Percentiles rank a stretch among this genome's conserved stretches.
These are phyloP conservation scores for Linnemannia zychae DNA, from an alignment of 192 early-diverging fungal species.

Conservation along the genomic window DNA sequence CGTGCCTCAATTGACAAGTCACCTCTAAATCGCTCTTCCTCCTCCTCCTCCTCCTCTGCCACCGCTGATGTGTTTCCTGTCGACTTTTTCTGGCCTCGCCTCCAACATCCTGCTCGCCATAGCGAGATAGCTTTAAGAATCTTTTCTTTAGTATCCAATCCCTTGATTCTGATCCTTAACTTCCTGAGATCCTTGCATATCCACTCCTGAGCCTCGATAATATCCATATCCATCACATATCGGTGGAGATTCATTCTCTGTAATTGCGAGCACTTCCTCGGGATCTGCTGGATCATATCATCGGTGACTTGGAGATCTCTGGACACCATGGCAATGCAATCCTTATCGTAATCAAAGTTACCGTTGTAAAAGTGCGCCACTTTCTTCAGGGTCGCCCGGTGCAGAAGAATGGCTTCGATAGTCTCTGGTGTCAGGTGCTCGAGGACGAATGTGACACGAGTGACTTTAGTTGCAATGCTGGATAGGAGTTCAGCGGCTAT, in stretches of 20 bases:
- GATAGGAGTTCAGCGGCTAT: neutral
- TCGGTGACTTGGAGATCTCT: neutral
- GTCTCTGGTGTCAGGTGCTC: neutral
- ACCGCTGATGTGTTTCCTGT: neutral
- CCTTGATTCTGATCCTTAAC: neutral
- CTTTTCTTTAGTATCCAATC: neutral
- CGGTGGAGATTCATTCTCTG: neutral
- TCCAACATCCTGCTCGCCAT: neutral
- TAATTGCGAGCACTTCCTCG: neutral
- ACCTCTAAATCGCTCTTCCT: no score
- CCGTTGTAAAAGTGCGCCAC: neutral
- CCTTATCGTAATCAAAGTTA: neutral
- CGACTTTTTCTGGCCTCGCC: neutral
- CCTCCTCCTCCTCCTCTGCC: no score
- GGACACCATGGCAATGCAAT: neutral
- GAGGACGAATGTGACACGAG: neutral
- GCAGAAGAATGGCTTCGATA: neutral
- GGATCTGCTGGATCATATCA: neutral
- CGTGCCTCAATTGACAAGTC: constrained; percentile 2
- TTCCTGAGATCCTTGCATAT: neutral
- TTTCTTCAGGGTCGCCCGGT: neutral
- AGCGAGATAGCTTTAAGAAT: neutral
- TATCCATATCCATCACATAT: neutral
- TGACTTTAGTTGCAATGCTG: neutral
- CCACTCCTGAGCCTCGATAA: neutral